Evolutionary conservation across 2,329 filamentous ascomycete species (phyloP).

Genomic region (Fusarium graminum): DNA sequence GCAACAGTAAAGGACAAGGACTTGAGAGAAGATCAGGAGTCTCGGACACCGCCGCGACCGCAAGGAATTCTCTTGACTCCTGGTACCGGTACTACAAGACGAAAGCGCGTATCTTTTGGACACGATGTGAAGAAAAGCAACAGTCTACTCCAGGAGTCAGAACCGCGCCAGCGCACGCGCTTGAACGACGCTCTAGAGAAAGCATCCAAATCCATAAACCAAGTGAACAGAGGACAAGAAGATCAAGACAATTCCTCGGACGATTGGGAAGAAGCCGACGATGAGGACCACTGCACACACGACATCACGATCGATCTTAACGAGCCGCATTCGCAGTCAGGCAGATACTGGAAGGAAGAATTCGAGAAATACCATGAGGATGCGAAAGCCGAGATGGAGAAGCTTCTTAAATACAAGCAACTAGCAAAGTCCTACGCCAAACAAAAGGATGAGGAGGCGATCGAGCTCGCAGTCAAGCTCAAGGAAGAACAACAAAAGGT

Average conservation of each 20-base stretch:
- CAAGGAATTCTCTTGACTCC: slow-evolving; percentile 74
- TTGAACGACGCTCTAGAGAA: slow-evolving; percentile 62
- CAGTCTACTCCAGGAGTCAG: slow-evolving; percentile 49
- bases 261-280: slow-evolving; percentile 66
- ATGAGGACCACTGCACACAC: slow-evolving; percentile 62
- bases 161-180: slow-evolving; percentile 56
- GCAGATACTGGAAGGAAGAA: slow-evolving; percentile 83
- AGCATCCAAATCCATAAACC: slow-evolving; percentile 33
- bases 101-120: slow-evolving; percentile 76
- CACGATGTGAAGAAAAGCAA: slow-evolving; percentile 64
- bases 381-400: slow-evolving; percentile 79
- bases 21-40: slow-evolving; percentile 46
- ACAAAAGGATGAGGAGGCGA: slow-evolving; percentile 80
- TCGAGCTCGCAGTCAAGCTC: slow-evolving; percentile 73
- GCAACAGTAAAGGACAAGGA: slow-evolving; percentile 43
- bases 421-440: slow-evolving; percentile 83
- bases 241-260: slow-evolving; percentile 50
- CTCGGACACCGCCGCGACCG: slow-evolving; percentile 63
- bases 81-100: slow-evolving; percentile 69
- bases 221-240: slow-evolving; percentile 23
- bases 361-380: slow-evolving; percentile 80
- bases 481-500: slow-evolving; percentile 77
- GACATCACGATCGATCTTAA: slow-evolving; percentile 79
- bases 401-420: slow-evolving; percentile 83
- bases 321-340: slow-evolving; percentile 80